Percentiles rank a stretch among this genome's conserved stretches.
Evolutionary conservation across 345 rosid genomes (phyloP).

Genomic region (Dovyalis caffra): DNA sequence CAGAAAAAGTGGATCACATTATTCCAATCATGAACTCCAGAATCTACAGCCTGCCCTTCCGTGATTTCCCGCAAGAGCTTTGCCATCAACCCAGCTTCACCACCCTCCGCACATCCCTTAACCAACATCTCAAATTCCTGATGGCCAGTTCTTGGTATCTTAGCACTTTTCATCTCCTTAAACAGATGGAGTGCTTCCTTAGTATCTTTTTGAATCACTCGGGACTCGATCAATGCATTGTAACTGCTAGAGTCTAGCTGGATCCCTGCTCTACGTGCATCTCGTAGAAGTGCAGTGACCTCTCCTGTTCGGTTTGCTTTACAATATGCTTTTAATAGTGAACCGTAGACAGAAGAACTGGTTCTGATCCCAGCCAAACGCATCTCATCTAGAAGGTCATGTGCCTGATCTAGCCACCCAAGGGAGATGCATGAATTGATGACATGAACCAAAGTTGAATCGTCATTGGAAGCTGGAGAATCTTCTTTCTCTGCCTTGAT

Average conservation of each 20-base stretch:
- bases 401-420: conserved; percentile 88
- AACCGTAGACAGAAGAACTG: conserved; percentile 62
- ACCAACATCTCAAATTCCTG: conserved; percentile 64
- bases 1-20: conserved; percentile 85
- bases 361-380: conserved; percentile 69
- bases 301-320: conserved; percentile 59
- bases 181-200: conserved; percentile 72
- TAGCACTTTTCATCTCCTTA: conserved; percentile 75
- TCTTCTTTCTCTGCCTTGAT: conserved; percentile 72
- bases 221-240: conserved; percentile 59
- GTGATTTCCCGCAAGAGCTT: conserved; percentile 79
- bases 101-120: conserved; percentile 57
- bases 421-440: conserved; percentile 75
- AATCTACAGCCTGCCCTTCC: conserved; percentile 70
- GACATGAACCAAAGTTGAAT: conserved; percentile 60
- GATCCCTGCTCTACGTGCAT: conserved; percentile 85
- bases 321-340: conserved; percentile 76
- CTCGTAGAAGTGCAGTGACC: conserved; percentile 62
- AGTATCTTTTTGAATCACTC: conserved; percentile 61
- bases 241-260: conserved; percentile 85
- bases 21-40: conserved; percentile 88
- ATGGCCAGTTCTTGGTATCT: conserved; percentile 54
- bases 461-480: conserved; percentile 63
- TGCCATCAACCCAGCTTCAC: conserved; percentile 74
- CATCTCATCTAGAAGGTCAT: conserved; percentile 94